Evolutionary conservation across 106 monocot species (phyloP).

Genomic region (Acorus gramineus): DNA sequence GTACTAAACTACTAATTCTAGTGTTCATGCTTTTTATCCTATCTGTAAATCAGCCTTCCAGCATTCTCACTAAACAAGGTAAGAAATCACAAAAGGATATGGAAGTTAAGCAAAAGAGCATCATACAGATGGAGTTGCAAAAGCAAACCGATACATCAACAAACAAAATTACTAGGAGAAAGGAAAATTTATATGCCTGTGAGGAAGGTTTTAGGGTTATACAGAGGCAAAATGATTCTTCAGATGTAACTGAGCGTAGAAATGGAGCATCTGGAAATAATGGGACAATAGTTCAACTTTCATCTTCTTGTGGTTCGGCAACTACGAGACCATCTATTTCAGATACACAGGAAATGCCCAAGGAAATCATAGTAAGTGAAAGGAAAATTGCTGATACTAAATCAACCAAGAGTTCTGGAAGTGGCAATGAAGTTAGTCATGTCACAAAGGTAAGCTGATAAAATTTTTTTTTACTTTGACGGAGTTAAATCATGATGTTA

Average conservation of each 20-base stretch:
- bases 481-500: too few species aligned
- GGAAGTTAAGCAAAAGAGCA: neutral
- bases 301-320: slow-evolving; percentile 69
- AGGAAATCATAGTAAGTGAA: slow-evolving; percentile 12
- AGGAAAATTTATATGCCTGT: too few species aligned
- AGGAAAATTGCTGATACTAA: slow-evolving; percentile 8
- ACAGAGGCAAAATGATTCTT: slow-evolving; percentile 3
- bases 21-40: too few species aligned
- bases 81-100: slow-evolving; percentile 7
- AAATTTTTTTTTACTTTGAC: neutral
- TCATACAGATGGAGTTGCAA: too few species aligned
- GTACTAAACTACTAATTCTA: too few species aligned
- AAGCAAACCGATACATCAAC: too few species aligned
- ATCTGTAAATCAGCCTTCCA: slow-evolving; percentile 5
- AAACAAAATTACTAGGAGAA: too few species aligned
- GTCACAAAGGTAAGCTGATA: slow-evolving; percentile 10
- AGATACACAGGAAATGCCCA: slow-evolving; percentile 16
- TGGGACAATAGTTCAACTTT: slow-evolving; percentile 18
- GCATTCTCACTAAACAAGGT: slow-evolving; percentile 8
- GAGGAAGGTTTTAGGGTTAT: neutral
- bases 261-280: slow-evolving; percentile 7
- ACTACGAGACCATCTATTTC: slow-evolving; percentile 27
- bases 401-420: too few species aligned
- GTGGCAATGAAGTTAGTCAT: too few species aligned
- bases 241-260: slow-evolving; percentile 4